Evolutionary conservation across 129 eudicot genomes (phyloP).

Genomic region (Chrysanthemum lavandulifolium): DNA sequence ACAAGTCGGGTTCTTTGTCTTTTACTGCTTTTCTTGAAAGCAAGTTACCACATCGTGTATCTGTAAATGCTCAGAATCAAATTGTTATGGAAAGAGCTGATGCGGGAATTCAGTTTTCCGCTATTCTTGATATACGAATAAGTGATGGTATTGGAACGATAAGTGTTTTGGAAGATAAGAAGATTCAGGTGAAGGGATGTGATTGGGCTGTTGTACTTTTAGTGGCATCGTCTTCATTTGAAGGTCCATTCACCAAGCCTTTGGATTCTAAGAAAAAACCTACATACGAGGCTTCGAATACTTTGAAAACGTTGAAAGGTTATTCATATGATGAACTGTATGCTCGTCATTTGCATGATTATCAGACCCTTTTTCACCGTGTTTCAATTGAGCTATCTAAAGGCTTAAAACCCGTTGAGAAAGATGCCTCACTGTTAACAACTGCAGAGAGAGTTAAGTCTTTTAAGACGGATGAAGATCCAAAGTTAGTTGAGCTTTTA

Average conservation of each 20-base stretch:
- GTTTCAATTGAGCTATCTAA: conserved; percentile 57
- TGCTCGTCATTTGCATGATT: conserved; percentile 63
- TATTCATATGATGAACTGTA: conserved; percentile 48
- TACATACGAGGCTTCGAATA: conserved; percentile 34
- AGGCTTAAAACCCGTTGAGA: conserved; percentile 30
- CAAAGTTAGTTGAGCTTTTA: conserved; percentile 60
- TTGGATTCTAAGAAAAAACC: conserved; percentile 53
- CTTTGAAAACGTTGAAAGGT: conserved; percentile 33
- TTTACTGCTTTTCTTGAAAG: conserved; percentile 37
- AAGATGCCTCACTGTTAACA: conserved; percentile 14
- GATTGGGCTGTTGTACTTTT: conserved; percentile 51
- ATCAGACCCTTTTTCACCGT: conserved; percentile 57
- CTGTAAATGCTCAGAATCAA: background rate
- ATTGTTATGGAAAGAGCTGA: conserved; percentile 4
- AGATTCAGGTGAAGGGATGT: conserved; percentile 47
- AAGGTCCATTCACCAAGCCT: conserved; percentile 59
- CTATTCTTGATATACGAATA: conserved; percentile 58
- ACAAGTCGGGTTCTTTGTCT: conserved; percentile 49
- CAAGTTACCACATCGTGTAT: conserved; percentile 2
- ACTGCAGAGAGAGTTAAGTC: conserved; percentile 64
- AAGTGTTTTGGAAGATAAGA: conserved; percentile 40
- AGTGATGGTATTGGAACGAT: conserved; percentile 36
- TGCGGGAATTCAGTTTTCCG: conserved; percentile 38
- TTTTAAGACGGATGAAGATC: conserved; percentile 60
- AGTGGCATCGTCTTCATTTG: conserved; percentile 63